Percentiles rank a stretch among this genome's conserved stretches.
These are phyloP conservation scores for Cordyceps cateniannulata DNA, from an alignment of 2,329 filamentous ascomycete genomes.

Conservation along the genomic window DNA sequence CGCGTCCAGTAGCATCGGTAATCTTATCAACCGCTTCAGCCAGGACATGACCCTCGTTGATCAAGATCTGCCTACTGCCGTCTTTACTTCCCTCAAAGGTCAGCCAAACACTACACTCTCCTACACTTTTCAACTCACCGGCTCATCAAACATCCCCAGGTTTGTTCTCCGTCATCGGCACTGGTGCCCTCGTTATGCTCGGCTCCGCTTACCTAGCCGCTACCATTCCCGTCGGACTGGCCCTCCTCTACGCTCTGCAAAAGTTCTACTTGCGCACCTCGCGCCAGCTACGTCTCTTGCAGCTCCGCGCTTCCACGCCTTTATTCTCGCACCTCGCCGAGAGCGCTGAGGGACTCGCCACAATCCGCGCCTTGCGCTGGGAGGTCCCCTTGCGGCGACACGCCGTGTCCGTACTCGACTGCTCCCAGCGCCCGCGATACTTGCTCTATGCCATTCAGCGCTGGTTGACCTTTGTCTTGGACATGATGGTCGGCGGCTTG, in stretches of 20 bases:
- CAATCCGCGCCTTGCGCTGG: too few species aligned
- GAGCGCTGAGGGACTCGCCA: too few species aligned
- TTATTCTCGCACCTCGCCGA: conserved; percentile 17
- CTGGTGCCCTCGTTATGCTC: conserved; percentile 35
- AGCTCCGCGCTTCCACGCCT: conserved; percentile 25
- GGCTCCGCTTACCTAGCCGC: conserved; percentile 39
- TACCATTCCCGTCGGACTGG: conserved; percentile 32
- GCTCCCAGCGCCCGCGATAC: too few species aligned
- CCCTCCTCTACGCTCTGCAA: conserved; percentile 21
- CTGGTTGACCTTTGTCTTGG: too few species aligned
- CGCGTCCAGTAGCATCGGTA: conserved; percentile 28
- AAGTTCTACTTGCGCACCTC: conserved; percentile 26
- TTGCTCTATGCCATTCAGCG: too few species aligned
- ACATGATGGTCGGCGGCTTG: too few species aligned
- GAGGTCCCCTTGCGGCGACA: too few species aligned
- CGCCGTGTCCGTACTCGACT: too few species aligned
- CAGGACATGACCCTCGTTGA: conserved; percentile 34
- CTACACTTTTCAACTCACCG: too few species aligned
- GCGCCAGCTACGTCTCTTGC: conserved; percentile 24
- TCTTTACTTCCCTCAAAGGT: conserved; percentile 21
- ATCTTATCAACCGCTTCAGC: conserved; percentile 32
- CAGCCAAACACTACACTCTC: too few species aligned
- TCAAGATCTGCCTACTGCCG: conserved; percentile 25
- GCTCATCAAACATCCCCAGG: too few species aligned
- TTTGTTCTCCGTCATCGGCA: conserved; percentile 18